These are phyloP conservation scores for Hamigera avellanea DNA, from an alignment of 495 filamentous ascomycete genomes.

Conservation along the genomic window DNA sequence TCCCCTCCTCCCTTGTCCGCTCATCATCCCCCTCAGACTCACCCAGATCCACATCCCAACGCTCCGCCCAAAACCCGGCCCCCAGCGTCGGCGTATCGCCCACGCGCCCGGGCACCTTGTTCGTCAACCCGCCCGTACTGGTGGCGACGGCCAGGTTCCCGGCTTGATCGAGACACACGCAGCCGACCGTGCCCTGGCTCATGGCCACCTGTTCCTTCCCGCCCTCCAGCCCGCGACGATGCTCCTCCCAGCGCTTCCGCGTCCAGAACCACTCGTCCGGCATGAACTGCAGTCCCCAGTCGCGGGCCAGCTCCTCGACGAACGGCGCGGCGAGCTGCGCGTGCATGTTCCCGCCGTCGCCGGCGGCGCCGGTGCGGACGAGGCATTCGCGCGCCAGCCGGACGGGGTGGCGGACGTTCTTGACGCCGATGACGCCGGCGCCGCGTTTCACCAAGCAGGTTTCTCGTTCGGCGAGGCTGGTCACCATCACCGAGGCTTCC, in stretches of 20 bases:
- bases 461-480: conserved; percentile 14
- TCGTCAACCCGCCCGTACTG: conserved; percentile 79
- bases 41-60: conserved; percentile 36
- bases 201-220: conserved; percentile 13
- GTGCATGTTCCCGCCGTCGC: conserved; percentile 44
- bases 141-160: conserved; percentile 72
- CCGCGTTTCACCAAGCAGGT: conserved; percentile 61
- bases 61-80: conserved; percentile 84
- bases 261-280: conserved; percentile 69
- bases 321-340: conserved; percentile 53
- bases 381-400: conserved; percentile 62
- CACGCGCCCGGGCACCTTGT: conserved; percentile 75
- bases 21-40: conserved; percentile 17
- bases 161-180: conserved; percentile 62
- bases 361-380: conserved; percentile 35
- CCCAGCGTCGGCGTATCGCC: conserved; percentile 83
- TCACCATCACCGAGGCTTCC: conserved; percentile 86
- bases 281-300: conserved; percentile 60
- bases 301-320: conserved; percentile 52
- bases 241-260: conserved; percentile 71
- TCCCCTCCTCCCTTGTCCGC: neutral
- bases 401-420: conserved; percentile 68
- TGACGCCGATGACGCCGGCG: conserved; percentile 61
- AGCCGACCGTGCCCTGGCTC: conserved; percentile 75
- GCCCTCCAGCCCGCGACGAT: conserved; percentile 52